phyloP scores from a whole-genome alignment of 306 rosid species.

The Arachis hypogaea region DNA sequence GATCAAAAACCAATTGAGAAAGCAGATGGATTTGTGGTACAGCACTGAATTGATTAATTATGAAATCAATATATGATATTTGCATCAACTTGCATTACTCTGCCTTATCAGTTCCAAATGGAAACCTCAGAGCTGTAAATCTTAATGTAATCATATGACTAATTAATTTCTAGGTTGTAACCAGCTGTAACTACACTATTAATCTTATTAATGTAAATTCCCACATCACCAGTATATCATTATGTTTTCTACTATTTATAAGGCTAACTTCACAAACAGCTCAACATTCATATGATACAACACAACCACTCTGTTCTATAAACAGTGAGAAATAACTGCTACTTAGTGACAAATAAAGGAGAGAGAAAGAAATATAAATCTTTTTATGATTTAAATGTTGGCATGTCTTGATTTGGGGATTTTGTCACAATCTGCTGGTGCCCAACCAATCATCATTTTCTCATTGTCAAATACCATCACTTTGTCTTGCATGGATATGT shows the following conservation, averaged over 20 bases:
- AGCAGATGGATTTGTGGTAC: conserved; percentile 4
- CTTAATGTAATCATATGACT: conserved; percentile 11
- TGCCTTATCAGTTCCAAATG: conserved; percentile 12
- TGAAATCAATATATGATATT: not conserved
- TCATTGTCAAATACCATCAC: conserved; percentile 82
- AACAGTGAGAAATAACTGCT: conserved; percentile 8
- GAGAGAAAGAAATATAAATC: not conserved
- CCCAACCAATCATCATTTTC: conserved; percentile 82
- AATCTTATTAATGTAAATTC: conserved; percentile 6
- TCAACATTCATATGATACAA: not conserved
- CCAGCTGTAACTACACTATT: not conserved
- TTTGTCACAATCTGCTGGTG: conserved; percentile 60
- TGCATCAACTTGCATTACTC: conserved; percentile 20
- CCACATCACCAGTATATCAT: conserved; percentile 33
- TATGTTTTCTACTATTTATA: not conserved
- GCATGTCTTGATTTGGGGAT: conserved; percentile 56
- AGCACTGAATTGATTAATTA: not conserved
- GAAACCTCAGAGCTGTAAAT: conserved; percentile 17
- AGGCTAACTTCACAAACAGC: conserved; percentile 16
- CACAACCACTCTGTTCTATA: conserved; percentile 11
- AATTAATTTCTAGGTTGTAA: conserved; percentile 20
- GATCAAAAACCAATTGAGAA: not conserved
- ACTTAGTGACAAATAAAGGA: not conserved
- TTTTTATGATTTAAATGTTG: conserved; percentile 48
- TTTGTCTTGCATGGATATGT: conserved; percentile 85